A percentile compares a stretch with the other conserved stretches of the same genome.
These are phyloP conservation scores for Sambucus nigra DNA, from an alignment of 129 eudicot genomes.

Conservation along the genomic window DNA sequence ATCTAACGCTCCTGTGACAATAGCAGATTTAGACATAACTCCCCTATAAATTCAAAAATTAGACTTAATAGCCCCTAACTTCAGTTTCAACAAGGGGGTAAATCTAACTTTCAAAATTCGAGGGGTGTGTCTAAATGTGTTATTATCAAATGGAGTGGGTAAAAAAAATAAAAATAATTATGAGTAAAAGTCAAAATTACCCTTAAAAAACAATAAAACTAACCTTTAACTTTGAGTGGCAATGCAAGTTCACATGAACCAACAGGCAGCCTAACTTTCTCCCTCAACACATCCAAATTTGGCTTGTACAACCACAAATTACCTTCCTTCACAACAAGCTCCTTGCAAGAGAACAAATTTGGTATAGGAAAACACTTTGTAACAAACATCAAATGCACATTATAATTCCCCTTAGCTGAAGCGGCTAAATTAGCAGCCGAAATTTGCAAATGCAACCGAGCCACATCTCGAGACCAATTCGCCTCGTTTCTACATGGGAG, in stretches of 20 bases:
- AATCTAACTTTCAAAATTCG: too few species aligned
- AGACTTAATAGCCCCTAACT: too few species aligned
- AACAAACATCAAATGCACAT: constrained; percentile 39
- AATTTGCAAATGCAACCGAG: constrained; percentile 46
- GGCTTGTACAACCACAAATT: constrained; percentile 45
- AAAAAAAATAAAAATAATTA: too few species aligned
- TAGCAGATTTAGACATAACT: too few species aligned
- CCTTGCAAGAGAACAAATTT: constrained; percentile 45
- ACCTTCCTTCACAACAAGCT: constrained; percentile 34
- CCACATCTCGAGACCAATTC: constrained; percentile 59
- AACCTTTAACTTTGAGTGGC: constrained; percentile 38
- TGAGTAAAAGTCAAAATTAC: too few species aligned
- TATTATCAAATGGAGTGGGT: too few species aligned
- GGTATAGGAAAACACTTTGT: constrained; percentile 53
- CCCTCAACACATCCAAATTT: constrained; percentile 22
- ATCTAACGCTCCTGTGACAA: too few species aligned
- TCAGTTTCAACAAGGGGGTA: too few species aligned
- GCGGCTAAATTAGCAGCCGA: constrained; percentile 39
- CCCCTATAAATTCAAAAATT: too few species aligned
- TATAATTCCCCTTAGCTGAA: constrained; percentile 31
- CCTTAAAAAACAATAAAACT: too few species aligned
- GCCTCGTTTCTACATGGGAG: constrained; percentile 43
- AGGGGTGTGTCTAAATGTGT: too few species aligned
- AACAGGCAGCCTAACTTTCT: constrained; percentile 41
- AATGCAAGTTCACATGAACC: constrained; percentile 63